These are phyloP conservation scores for Yarrowia deformans DNA, from an alignment of 805 yeast genomes.

Conservation along the genomic window DNA sequence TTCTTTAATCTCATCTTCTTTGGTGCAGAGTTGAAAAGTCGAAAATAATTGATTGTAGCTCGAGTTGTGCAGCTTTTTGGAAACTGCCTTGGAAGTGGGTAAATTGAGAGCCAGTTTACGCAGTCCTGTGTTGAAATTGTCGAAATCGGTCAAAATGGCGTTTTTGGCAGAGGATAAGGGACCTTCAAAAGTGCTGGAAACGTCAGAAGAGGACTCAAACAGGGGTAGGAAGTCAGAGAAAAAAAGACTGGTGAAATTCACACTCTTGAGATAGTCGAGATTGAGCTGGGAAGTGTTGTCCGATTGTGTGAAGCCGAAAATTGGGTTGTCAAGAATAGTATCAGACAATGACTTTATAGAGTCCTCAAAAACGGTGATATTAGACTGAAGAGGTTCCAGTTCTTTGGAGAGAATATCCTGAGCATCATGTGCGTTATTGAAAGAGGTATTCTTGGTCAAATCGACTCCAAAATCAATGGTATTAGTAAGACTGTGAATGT, in stretches of 20 bases:
- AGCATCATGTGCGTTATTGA: not conserved
- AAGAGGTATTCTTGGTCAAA: not conserved
- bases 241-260: not conserved
- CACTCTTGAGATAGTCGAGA: not conserved
- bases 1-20: slow-evolving; percentile 12
- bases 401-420: not conserved
- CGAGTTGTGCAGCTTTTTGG: slow-evolving; percentile 1
- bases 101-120: slow-evolving; percentile 6
- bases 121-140: slow-evolving; percentile 3
- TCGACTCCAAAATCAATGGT: slow-evolving; percentile 18
- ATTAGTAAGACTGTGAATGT: not conserved
- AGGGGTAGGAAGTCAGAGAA: slow-evolving; percentile 3
- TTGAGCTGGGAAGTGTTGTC: not conserved
- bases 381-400: not conserved
- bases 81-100: not conserved
- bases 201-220: not conserved
- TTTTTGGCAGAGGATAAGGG: slow-evolving; percentile 7
- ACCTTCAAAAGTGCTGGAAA: not conserved
- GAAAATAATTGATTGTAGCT: slow-evolving; percentile 15
- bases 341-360: not conserved
- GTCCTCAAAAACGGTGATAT: slow-evolving; percentile 5
- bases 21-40: slow-evolving; percentile 2
- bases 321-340: not conserved
- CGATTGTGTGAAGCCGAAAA: slow-evolving; percentile 7
- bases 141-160: not conserved